A percentile compares a stretch with the other conserved stretches of the same genome.
Conservation (phyloP, 257 asterid genomes). For the Perilla frutescens region DNA sequence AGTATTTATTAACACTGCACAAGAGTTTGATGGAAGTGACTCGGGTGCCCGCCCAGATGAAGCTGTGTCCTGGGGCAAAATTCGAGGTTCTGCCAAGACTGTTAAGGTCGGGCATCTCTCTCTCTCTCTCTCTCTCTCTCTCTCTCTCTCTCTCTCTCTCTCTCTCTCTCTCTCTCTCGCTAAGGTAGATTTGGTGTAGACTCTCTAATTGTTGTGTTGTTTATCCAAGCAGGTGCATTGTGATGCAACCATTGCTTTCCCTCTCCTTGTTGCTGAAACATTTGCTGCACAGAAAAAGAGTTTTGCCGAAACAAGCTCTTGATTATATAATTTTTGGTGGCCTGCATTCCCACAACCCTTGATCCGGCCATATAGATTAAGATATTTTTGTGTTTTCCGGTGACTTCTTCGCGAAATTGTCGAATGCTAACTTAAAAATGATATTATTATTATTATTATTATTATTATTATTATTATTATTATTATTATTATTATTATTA, state of each 20-base stretch:
- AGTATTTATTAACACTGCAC: constrained; percentile 86
- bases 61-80: constrained; percentile 99
- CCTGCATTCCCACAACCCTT: neutral
- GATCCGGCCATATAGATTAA: neutral
- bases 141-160: neutral
- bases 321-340: neutral
- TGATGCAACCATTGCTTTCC: constrained; percentile 93
- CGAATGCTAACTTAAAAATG: neutral
- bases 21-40: constrained; percentile 97
- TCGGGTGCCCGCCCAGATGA: constrained; percentile 98
- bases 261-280: constrained; percentile 86
- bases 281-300: constrained; percentile 60
- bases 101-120: constrained; percentile 63
- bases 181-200: neutral
- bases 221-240: constrained; percentile 74
- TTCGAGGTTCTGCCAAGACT: constrained; percentile 89
- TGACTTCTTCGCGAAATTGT: too few relatives aligned
- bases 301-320: constrained; percentile 29
- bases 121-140: neutral
- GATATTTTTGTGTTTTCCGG: neutral
- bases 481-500: too few relatives aligned
- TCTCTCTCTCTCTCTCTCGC: too few relatives aligned
- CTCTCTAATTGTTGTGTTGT: constrained; percentile 6
- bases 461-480: too few relatives aligned
- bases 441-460: too few relatives aligned